These are phyloP conservation scores for Phaseolus coccineus DNA, from an alignment of 331 rosid genomes.

Conservation along the genomic window DNA sequence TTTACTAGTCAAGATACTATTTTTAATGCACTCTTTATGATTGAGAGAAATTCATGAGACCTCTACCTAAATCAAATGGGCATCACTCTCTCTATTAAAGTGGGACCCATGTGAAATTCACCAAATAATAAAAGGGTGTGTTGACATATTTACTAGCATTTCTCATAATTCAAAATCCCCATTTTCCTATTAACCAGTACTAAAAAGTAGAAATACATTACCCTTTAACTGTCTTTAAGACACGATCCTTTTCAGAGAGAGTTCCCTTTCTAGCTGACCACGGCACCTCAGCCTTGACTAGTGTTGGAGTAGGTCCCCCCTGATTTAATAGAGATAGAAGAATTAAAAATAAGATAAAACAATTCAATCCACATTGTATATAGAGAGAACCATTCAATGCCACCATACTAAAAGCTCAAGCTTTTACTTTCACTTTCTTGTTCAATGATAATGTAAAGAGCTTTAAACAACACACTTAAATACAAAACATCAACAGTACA, in stretches of 20 bases:
- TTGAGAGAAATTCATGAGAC: neutral
- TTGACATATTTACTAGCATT: neutral
- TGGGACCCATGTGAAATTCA: neutral
- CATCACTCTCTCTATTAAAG: neutral
- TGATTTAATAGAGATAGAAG: conserved; percentile 45
- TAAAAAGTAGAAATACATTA: conserved; percentile 43
- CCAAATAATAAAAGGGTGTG: neutral
- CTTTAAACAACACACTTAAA: neutral
- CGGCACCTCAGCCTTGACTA: conserved; percentile 90
- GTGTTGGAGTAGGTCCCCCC: conserved; percentile 73
- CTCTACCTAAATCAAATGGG: neutral
- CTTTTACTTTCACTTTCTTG: conserved; percentile 11
- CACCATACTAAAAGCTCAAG: neutral
- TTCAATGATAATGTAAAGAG: neutral
- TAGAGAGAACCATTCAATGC: neutral
- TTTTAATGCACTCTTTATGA: neutral
- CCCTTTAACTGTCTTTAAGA: conserved; percentile 95
- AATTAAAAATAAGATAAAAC: conserved; percentile 20
- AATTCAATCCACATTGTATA: neutral
- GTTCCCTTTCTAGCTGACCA: conserved; percentile 93
- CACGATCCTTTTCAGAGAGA: conserved; percentile 92
- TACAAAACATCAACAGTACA: conserved; percentile 2
- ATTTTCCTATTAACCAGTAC: neutral
- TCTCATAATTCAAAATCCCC: neutral
- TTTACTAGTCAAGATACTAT: neutral